A percentile compares a stretch with the other conserved stretches of the same genome.
Evolutionary conservation across 768 basidiomycete genomes (phyloP).

Genomic region (Udeniomyces megalosporus): DNA sequence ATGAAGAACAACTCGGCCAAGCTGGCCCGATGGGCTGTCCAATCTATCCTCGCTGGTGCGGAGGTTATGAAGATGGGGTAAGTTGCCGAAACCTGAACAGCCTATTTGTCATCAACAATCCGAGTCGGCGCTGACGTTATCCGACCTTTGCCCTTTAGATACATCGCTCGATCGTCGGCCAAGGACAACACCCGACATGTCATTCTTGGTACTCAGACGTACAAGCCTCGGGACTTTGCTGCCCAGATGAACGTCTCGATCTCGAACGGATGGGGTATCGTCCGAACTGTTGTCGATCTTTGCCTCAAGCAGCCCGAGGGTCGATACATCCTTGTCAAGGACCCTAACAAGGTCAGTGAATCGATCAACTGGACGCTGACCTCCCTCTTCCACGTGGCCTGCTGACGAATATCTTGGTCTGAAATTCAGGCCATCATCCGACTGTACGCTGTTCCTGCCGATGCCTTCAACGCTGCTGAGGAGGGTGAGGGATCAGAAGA

Average conservation of each 20-base stretch:
- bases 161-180: constrained; percentile 84
- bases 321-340: constrained; percentile 91
- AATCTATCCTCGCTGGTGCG: constrained; percentile 84
- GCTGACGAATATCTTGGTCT: background rate
- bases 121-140: too few relatives aligned
- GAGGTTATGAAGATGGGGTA: constrained; percentile 96
- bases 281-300: constrained; percentile 81
- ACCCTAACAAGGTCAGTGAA: constrained; percentile 73
- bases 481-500: constrained; percentile 21
- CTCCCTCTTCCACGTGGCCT: background rate
- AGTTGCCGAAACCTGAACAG: too few relatives aligned
- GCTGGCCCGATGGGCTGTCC: constrained; percentile 91
- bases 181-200: constrained; percentile 91
- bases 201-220: constrained; percentile 82
- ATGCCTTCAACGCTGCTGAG: constrained; percentile 51
- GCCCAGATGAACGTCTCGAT: constrained; percentile 86
- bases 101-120: background rate
- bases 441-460: constrained; percentile 76
- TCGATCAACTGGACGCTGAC: constrained; percentile 7
- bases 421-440: constrained; percentile 78
- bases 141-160: constrained; percentile 37
- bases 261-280: constrained; percentile 96
- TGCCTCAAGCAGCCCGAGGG: constrained; percentile 96
- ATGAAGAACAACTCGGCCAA: constrained; percentile 99
- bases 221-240: constrained; percentile 89